Evolutionary conservation across 176 grass and related monocot species (phyloP).

Genomic region (Avena insularis): DNA sequence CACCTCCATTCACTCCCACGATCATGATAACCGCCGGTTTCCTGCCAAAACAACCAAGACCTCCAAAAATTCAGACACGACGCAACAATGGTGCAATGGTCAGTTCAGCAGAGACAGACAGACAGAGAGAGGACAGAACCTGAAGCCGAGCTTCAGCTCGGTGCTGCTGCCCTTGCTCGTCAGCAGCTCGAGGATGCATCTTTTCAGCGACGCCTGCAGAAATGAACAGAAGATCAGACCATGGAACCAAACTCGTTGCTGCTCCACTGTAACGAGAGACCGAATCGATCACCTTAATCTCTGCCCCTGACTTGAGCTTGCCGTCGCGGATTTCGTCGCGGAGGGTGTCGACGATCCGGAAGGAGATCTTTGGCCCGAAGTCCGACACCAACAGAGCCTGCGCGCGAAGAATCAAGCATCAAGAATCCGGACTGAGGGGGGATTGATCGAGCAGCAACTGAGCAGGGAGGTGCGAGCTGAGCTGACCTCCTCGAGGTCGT

Average conservation of each 20-base stretch:
- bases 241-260: background rate
- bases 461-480: background rate
- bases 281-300: constrained; percentile 79
- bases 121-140: constrained; percentile 39
- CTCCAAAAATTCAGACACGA: constrained; percentile 29
- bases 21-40: constrained; percentile 90
- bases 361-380: constrained; percentile 96
- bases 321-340: constrained; percentile 87
- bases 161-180: constrained; percentile 80
- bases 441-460: background rate
- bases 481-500: constrained; percentile 85
- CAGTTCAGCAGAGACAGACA: constrained; percentile 3
- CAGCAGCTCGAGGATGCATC: constrained; percentile 70
- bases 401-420: background rate
- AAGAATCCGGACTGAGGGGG: background rate
- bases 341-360: constrained; percentile 87
- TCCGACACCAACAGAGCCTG: constrained; percentile 96
- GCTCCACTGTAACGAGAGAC: background rate
- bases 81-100: background rate
- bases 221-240: background rate
- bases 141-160: constrained; percentile 92
- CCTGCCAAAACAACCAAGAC: constrained; percentile 45
- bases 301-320: constrained; percentile 90
- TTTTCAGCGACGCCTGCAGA: constrained; percentile 74
- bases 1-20: constrained; percentile 96